Evolutionary conservation across 768 basidiomycete genomes (phyloP), one percentile per base, ranked within the genome.

Genomic region (Boletales sp.): DNA sequence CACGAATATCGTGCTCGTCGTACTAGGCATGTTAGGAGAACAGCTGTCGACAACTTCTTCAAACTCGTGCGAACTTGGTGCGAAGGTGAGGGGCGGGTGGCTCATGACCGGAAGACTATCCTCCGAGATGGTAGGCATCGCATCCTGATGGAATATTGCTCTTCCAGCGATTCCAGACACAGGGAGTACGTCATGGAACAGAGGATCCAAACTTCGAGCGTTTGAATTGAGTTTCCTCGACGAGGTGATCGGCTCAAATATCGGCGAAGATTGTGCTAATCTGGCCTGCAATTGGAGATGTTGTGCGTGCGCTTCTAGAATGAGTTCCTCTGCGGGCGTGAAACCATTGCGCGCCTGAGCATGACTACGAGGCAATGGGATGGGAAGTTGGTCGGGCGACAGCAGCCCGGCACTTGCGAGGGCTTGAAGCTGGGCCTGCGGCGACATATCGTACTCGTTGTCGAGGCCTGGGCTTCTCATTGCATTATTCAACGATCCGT

Each of bases 241-340:
- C 12, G 46, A 48, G 13, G 55, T 29, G 5, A 45, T 30, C 10
- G 51, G 44, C n/a, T 57, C 57, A 9, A 62, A 44, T 17, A 48
- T 18, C 5, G 55, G 37, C 21, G 48, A 35, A 10, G 54, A 17
- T 30, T 42, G 51, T 8, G 60, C 24, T 31, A 52, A n/a, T 17
- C 47, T 51, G 8, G 50, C 39, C 21, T 57, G 56, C 10, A 56
- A 27, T 27, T 59, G 65, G 31, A 65, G 60, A 19, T 39, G 57
- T 52, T 53, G 56, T 31, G 66, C 75, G 71, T 66, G 83, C 53
- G 66, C 81, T 48, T 76, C 83, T 61, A 88, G 76, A 43, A 87
- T 80, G 53, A 80, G 77, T 64, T 84, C 80, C 61, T 88, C 86
- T 0, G 85, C 73, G 2, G 83, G 72, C 0, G 86, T 88, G 54